These are phyloP conservation scores for Aspergillus udagawae DNA, from an alignment of 2,329 filamentous ascomycete genomes.

Conservation along the genomic window DNA sequence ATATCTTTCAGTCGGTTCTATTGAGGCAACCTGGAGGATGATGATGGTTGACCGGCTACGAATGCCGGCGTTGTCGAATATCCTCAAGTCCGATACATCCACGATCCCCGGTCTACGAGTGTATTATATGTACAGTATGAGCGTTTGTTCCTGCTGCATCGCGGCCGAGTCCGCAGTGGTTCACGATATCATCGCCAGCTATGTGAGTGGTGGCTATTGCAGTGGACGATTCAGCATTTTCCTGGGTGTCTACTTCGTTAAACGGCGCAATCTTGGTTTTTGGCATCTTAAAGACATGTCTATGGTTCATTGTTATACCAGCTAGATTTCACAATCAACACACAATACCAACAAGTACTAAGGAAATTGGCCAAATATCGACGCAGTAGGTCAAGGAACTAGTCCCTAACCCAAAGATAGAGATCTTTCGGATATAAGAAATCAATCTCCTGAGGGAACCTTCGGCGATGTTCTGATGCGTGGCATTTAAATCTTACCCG, in stretches of 20 bases:
- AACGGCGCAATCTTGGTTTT: slow-evolving; percentile 17
- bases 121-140: slow-evolving; percentile 28
- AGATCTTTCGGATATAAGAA: neutral
- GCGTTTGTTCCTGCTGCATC: slow-evolving; percentile 4
- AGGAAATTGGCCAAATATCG: neutral
- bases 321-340: neutral
- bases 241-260: slow-evolving; percentile 8
- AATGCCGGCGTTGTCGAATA: neutral
- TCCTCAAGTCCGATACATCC: neutral
- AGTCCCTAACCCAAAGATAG: neutral
- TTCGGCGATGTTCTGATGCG: slow-evolving; percentile 1
- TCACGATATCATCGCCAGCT: neutral
- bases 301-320: slow-evolving; percentile 7
- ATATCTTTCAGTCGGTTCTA: neutral
- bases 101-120: slow-evolving; percentile 5
- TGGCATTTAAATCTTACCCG: slow-evolving; percentile 6
- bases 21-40: neutral
- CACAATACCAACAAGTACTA: neutral
- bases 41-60: neutral
- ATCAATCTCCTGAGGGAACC: neutral
- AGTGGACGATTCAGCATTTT: neutral
- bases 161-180: neutral
- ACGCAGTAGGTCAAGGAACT: neutral
- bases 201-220: neutral
- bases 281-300: slow-evolving; percentile 9